Evolutionary conservation across 78 protist species (phyloP), one percentile per base, ranked within the genome.

Genomic region (Diacronema lutheri): DNA sequence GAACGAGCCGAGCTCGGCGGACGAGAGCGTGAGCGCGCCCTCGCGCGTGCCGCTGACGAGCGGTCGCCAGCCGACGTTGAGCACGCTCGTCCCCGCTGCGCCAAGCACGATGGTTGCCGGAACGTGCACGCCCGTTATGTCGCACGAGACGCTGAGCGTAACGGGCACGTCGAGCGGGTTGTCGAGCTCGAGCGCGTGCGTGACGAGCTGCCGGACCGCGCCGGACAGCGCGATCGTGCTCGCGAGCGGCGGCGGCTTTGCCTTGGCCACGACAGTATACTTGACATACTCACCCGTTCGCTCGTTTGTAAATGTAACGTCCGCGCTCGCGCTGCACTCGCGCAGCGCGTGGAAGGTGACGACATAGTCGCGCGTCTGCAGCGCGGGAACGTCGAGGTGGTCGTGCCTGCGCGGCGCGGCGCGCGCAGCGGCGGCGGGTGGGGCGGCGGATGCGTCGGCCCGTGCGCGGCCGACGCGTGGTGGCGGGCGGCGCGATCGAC

Each of bases 321-420:
- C 25, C 1, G 72, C 93, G 19, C 9, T 19, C 11, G 72, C 38
- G 81, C 25, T 16, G 19, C 93, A 90, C 72, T 90, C 93, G 35
- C 57, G 50, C 81, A 44, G 81, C 26, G 92, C 78, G 81, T 35
- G 38, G 71, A 89, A 65, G 57, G 4, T 0, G 38, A 91, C 83
- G 78, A 61, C 38, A 87, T 87, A 91, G 7, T 76, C 69, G 23
- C 93, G 81, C 83, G 11, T 19, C 33, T 37, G 0, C 12, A 23
- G 0, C 33, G 91, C 86, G 12, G 93, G 96, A 46, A 93, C 93
- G 77, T 93, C 96, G 64, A 93, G 74, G 76, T 73, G 72, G 64
- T 76, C 74, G 72, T 80, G 84, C 0, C 93, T 44, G 50, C 50
- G 50, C 50, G 50, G 50, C 16, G 50, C 50, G 50, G 50, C 16